Conservation (phyloP, 805 yeast species). For the Wickerhamomyces chambardii region DNA sequence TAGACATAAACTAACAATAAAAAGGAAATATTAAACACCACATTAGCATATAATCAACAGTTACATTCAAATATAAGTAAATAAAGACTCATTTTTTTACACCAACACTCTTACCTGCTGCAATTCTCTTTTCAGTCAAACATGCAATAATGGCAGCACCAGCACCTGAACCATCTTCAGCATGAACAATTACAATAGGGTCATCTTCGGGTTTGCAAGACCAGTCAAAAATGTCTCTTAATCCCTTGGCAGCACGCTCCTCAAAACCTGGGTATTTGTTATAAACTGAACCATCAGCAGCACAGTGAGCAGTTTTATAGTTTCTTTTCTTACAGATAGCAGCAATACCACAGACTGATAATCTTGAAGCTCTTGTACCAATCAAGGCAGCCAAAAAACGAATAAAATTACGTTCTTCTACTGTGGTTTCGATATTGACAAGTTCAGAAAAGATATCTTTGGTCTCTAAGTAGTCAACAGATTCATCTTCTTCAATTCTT, state of each 20-base stretch:
- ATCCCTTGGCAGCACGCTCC: conserved; percentile 80
- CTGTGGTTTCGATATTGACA: conserved; percentile 58
- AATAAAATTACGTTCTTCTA: conserved; percentile 72
- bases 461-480: conserved; percentile 62
- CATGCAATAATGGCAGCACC: conserved; percentile 99
- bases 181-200: conserved; percentile 81
- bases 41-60: neutral
- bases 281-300: conserved; percentile 96
- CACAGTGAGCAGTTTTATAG: conserved; percentile 72
- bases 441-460: conserved; percentile 51
- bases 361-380: conserved; percentile 89
- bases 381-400: conserved; percentile 79
- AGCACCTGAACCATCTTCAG: conserved; percentile 98
- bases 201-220: conserved; percentile 36
- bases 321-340: conserved; percentile 87
- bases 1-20: no score
- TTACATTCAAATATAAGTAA: neutral
- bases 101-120: conserved; percentile 65
- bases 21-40: no score
- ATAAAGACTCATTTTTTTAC: conserved; percentile 9
- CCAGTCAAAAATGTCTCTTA: conserved; percentile 89
- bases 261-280: conserved; percentile 90
- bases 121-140: conserved; percentile 72
- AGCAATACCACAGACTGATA: conserved; percentile 91
- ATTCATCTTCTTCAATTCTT: conserved; percentile 80